phyloP scores from a whole-genome alignment of 768 basidiomycete genomes.

The Boletus tomentosulus region DNA sequence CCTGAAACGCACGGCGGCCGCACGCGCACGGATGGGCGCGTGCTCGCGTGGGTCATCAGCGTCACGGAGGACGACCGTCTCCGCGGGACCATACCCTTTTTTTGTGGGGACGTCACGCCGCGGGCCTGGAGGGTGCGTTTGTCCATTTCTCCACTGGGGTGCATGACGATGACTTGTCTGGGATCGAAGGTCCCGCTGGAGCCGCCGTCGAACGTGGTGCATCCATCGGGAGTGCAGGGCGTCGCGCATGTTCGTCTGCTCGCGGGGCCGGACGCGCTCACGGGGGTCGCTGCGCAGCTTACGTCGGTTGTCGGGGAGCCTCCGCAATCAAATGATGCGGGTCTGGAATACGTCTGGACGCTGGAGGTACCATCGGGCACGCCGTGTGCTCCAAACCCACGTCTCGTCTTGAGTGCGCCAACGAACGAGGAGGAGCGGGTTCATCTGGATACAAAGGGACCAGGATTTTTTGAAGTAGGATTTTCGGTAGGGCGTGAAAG shows the following conservation, averaged over 20 bases:
- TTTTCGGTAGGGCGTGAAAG: slow-evolving; percentile 32
- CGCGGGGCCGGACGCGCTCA: slow-evolving; percentile 29
- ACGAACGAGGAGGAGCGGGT: too few species aligned
- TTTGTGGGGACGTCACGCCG: slow-evolving; percentile 70
- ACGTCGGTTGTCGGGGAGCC: slow-evolving; percentile 44
- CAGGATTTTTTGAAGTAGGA: too few species aligned
- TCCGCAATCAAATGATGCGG: slow-evolving; percentile 27
- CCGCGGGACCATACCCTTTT: slow-evolving; percentile 54
- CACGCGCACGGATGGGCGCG: slow-evolving; percentile 48
- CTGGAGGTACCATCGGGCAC: too few species aligned
- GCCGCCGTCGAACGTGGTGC: slow-evolving; percentile 43
- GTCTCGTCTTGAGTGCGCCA: too few species aligned
- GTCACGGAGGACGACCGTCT: slow-evolving; percentile 27
- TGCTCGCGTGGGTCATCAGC: slow-evolving; percentile 57
- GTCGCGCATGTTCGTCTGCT: slow-evolving; percentile 49
- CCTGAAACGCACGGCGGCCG: slow-evolving; percentile 52
- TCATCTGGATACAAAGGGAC: too few species aligned
- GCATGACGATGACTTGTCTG: too few species aligned
- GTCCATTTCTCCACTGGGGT: not conserved
- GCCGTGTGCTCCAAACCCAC: too few species aligned
- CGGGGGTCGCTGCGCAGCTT: slow-evolving; percentile 35
- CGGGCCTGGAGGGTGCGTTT: slow-evolving; percentile 49
- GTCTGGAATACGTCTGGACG: slow-evolving; percentile 36
- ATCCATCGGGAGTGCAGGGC: slow-evolving; percentile 48
- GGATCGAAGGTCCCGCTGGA: too few species aligned